phyloP scores from a whole-genome alignment of 768 basidiomycete species.

The Hydnomerulius pinastri region DNA sequence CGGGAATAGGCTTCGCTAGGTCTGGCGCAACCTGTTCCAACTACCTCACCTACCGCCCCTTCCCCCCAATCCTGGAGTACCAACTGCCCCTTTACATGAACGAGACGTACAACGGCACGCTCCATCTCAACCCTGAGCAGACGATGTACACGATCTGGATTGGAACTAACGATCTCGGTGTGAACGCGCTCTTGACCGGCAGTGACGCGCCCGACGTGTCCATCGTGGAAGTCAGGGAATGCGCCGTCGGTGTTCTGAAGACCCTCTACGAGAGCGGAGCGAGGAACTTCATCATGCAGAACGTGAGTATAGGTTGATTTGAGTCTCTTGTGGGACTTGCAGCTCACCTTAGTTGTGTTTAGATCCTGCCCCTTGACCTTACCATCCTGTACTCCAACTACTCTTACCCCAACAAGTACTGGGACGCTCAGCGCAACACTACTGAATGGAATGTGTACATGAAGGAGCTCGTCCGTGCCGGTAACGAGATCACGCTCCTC shows the following conservation, averaged over 20 bases:
- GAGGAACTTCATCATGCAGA: conserved; percentile 69
- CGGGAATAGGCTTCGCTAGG: conserved; percentile 43
- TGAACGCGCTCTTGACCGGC: conserved; percentile 53
- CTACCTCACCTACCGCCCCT: conserved; percentile 56
- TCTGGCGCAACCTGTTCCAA: conserved; percentile 71
- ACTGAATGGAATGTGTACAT: conserved; percentile 61
- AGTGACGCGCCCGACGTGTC: conserved; percentile 46
- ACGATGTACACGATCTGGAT: conserved; percentile 72
- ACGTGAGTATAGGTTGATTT: conserved; percentile 41
- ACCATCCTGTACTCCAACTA: conserved; percentile 47
- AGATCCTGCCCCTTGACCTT: conserved; percentile 61
- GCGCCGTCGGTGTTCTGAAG: conserved; percentile 63
- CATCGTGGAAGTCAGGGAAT: conserved; percentile 56
- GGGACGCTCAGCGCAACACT: conserved; percentile 51
- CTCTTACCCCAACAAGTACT: conserved; percentile 53
- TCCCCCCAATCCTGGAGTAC: conserved; percentile 53
- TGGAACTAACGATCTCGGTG: conserved; percentile 67
- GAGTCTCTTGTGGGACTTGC: not conserved
- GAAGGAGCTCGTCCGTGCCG: conserved; percentile 50
- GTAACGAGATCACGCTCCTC: conserved; percentile 53
- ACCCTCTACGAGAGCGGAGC: conserved; percentile 58
- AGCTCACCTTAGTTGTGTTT: not conserved
- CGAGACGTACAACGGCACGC: conserved; percentile 42
- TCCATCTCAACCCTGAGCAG: conserved; percentile 37
- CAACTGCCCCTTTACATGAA: conserved; percentile 52